Evolutionary conservation across 371 early-diverging fungal genomes (phyloP).

Genomic region (Haplosporangium sp.): DNA sequence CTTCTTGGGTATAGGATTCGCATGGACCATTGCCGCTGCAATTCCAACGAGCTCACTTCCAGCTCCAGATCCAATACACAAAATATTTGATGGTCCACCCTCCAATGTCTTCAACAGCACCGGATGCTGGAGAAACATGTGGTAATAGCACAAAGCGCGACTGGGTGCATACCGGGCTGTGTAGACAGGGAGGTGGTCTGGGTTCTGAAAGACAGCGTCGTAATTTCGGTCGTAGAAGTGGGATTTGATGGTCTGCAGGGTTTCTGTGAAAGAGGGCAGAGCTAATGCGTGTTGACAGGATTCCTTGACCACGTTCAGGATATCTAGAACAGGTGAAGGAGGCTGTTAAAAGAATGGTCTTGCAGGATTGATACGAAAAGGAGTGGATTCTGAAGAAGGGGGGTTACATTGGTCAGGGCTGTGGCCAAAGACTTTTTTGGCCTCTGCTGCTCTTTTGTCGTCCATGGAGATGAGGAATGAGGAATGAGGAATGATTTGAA

Average conservation of each 20-base stretch:
- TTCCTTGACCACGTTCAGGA: slow-evolving; percentile 73
- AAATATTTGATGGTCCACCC: slow-evolving; percentile 56
- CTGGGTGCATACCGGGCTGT: slow-evolving; percentile 89
- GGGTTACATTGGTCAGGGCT: slow-evolving; percentile 68
- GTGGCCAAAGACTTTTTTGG: slow-evolving; percentile 38
- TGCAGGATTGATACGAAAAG: background rate
- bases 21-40: slow-evolving; percentile 77
- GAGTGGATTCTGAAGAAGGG: background rate
- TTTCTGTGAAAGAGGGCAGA: slow-evolving; percentile 68
- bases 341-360: background rate
- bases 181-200: slow-evolving; percentile 80
- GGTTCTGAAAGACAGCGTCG: slow-evolving; percentile 82
- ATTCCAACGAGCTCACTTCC: slow-evolving; percentile 90
- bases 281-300: slow-evolving; percentile 72
- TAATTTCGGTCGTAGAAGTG: slow-evolving; percentile 87
- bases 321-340: slow-evolving; percentile 55
- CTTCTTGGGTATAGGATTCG: slow-evolving; percentile 27
- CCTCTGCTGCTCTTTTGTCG: slow-evolving; percentile 28
- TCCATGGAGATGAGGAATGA: slow-evolving; percentile 18
- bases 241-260: slow-evolving; percentile 80
- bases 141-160: slow-evolving; percentile 87
- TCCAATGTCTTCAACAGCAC: slow-evolving; percentile 64
- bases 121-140: slow-evolving; percentile 70
- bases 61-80: slow-evolving; percentile 86
- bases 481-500: background rate